phyloP scores from a whole-genome alignment of 345 rosid species.

The Alliaria petiolata region DNA sequence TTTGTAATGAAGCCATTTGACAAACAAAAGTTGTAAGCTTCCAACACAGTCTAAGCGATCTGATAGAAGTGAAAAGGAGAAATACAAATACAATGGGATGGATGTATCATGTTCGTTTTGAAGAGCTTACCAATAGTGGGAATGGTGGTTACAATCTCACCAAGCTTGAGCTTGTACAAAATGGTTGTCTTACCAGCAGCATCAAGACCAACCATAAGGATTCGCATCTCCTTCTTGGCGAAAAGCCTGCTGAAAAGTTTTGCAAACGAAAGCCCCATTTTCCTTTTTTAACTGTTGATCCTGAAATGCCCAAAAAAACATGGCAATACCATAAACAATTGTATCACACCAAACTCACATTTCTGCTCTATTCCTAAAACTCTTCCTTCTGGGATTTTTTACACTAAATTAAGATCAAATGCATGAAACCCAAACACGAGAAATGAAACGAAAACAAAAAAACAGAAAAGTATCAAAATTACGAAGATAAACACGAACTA shows the following conservation, averaged over 20 bases:
- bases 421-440: not conserved
- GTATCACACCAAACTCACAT: constrained; percentile 1
- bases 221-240: constrained; percentile 71
- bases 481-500: not conserved
- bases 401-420: not conserved
- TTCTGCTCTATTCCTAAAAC: not conserved
- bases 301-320: not conserved
- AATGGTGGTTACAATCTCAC: constrained; percentile 71
- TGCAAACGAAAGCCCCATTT: constrained; percentile 64
- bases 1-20: not conserved
- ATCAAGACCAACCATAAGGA: constrained; percentile 79
- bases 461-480: not conserved
- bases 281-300: constrained; percentile 2
- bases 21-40: not conserved
- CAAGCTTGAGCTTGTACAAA: constrained; percentile 66
- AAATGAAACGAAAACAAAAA: not conserved
- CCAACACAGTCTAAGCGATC: not conserved
- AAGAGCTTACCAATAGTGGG: constrained; percentile 59
- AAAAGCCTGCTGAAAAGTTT: constrained; percentile 68
- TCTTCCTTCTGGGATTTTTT: not conserved
- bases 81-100: not conserved
- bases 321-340: not conserved
- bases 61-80: not conserved
- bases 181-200: constrained; percentile 83
- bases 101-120: not conserved